Percentiles rank a stretch among this genome's conserved stretches.
Evolutionary conservation across 352 stramenopile genomes (phyloP).

Genomic region (Phytophthora quininea): DNA sequence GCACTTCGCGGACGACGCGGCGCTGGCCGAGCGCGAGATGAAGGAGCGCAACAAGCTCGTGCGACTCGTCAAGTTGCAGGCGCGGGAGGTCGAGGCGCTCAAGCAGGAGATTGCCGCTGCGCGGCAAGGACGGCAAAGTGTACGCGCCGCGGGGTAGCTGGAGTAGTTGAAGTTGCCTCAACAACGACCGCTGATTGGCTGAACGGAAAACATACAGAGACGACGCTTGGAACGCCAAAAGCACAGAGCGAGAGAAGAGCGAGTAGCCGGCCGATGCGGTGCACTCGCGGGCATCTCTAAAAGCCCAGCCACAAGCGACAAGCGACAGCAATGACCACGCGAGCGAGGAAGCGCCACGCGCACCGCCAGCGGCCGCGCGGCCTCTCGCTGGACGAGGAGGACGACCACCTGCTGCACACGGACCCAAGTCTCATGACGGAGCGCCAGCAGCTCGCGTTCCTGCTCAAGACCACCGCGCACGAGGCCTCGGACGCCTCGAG

Average conservation of each 20-base stretch:
- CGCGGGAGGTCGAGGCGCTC: slow-evolving; percentile 90
- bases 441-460: slow-evolving; percentile 78
- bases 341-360: slow-evolving; percentile 24
- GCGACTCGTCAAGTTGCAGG: slow-evolving; percentile 91
- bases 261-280: slow-evolving; percentile 9
- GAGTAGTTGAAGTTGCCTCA: slow-evolving; percentile 33
- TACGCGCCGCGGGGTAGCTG: slow-evolving; percentile 58
- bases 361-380: slow-evolving; percentile 11
- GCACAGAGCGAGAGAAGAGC: background rate
- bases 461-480: slow-evolving; percentile 70
- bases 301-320: slow-evolving; percentile 8
- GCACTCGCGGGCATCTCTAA: slow-evolving; percentile 5
- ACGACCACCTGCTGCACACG: slow-evolving; percentile 34
- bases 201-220: background rate
- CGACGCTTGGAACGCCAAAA: slow-evolving; percentile 12
- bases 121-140: slow-evolving; percentile 83
- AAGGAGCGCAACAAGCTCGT: slow-evolving; percentile 90
- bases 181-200: slow-evolving; percentile 11
- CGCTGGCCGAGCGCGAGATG: slow-evolving; percentile 71
- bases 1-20: slow-evolving; percentile 47
- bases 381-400: slow-evolving; percentile 20
- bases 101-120: slow-evolving; percentile 91
- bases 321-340: slow-evolving; percentile 21
- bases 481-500: slow-evolving; percentile 41
- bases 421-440: slow-evolving; percentile 82